phyloP scores from a whole-genome alignment of 176 grass and related monocot genomes.

The Raddia guianensis region DNA sequence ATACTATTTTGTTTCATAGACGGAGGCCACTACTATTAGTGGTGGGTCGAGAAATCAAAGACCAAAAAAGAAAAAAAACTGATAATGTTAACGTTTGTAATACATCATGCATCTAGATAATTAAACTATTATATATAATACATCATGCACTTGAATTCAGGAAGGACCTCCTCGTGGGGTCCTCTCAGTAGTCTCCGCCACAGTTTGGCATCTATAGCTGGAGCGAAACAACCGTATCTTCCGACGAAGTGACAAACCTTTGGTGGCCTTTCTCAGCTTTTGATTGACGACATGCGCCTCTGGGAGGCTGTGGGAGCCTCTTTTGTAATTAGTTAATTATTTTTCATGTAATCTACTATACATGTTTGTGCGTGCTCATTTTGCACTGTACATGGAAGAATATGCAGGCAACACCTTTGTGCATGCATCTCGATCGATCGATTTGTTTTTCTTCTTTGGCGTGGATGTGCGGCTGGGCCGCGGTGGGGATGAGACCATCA shows the following conservation, averaged over 20 bases:
- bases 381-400: not conserved
- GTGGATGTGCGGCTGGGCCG: constrained; percentile 44
- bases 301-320: no score
- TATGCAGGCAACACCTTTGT: not conserved
- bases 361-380: not conserved
- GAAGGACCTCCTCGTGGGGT: no score
- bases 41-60: not conserved
- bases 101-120: not conserved
- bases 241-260: no score
- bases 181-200: no score
- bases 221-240: no score
- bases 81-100: not conserved
- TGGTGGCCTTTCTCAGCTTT: no score
- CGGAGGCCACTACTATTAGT: not conserved
- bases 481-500: constrained; percentile 62
- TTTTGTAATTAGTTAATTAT: not conserved
- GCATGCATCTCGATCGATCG: not conserved
- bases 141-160: no score
- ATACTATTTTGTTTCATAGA: not conserved
- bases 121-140: not conserved
- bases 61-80: not conserved
- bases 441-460: constrained; percentile 45
- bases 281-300: no score
- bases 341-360: no score
- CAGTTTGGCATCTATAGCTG: no score